Conservation (phyloP, 352 stramenopile genomes). For the Pseudoperonospora humuli region DNA sequence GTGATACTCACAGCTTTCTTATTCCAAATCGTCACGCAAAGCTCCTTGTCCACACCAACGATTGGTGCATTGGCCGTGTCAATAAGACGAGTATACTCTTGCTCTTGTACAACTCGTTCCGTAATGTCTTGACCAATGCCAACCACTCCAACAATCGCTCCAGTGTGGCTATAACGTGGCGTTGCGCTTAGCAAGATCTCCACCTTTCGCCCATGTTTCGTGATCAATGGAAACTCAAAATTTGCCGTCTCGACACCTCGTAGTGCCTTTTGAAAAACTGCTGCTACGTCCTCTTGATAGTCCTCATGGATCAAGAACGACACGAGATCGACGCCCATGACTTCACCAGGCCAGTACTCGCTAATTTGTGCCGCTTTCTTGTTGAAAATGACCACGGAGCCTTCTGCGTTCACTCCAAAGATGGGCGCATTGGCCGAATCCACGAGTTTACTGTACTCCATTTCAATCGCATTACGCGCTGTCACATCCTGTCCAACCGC, state of each 20-base stretch:
- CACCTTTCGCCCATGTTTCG: constrained; percentile 62
- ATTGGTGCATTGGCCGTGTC: constrained; percentile 81
- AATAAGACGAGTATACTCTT: constrained; percentile 75
- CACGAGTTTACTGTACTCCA: constrained; percentile 65
- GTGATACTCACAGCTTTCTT: constrained; percentile 85
- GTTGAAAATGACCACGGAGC: constrained; percentile 82
- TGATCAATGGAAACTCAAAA: constrained; percentile 79
- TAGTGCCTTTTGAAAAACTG: constrained; percentile 65
- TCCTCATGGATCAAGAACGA: constrained; percentile 69
- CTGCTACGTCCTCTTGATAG: constrained; percentile 49
- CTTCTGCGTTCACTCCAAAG: constrained; percentile 58
- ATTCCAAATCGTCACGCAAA: constrained; percentile 89
- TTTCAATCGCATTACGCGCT: constrained; percentile 50
- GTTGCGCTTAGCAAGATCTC: constrained; percentile 77
- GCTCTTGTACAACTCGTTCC: constrained; percentile 66
- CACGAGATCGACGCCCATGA: constrained; percentile 77
- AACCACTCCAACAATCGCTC: constrained; percentile 63
- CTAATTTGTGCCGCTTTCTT: constrained; percentile 85
- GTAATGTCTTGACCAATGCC: constrained; percentile 82
- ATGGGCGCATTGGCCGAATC: constrained; percentile 74
- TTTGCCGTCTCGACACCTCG: constrained; percentile 62
- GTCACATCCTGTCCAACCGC: constrained; percentile 68
- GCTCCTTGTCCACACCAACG: constrained; percentile 75
- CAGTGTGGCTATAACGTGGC: constrained; percentile 51
- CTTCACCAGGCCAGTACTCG: constrained; percentile 83